A percentile compares a stretch with the other conserved stretches of the same genome.
phyloP scores from a whole-genome alignment of 306 rosid genomes.

The Castanopsis chinensis region DNA sequence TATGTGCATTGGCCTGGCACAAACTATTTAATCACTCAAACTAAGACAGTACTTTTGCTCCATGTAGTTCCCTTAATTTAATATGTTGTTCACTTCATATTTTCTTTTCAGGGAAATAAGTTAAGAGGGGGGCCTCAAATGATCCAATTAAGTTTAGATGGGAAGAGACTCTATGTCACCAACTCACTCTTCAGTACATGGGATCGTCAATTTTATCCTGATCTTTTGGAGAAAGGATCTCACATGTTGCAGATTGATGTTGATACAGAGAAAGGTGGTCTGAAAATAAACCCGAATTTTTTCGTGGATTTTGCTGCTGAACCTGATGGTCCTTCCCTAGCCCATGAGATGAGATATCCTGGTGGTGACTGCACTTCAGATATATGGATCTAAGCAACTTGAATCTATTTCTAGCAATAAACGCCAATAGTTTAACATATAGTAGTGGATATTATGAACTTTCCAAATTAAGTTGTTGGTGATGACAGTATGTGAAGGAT shows the following conservation, averaged over 20 bases:
- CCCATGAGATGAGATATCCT: conserved; percentile 96
- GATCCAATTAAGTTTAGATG: conserved; percentile 91
- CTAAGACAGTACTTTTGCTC: neutral
- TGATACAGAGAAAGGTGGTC: conserved; percentile 72
- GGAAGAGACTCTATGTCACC: conserved; percentile 81
- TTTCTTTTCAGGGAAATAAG: conserved; percentile 53
- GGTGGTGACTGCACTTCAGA: conserved; percentile 98
- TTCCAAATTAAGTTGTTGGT: neutral
- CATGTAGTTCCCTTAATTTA: neutral
- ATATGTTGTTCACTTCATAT: neutral
- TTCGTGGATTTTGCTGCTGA: conserved; percentile 88
- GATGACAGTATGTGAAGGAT: neutral
- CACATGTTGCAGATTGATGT: conserved; percentile 91
- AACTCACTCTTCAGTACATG: conserved; percentile 83
- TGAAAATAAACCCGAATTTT: conserved; percentile 64
- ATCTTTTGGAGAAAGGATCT: conserved; percentile 67
- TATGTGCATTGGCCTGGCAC: no score
- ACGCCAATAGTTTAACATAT: neutral
- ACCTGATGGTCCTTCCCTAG: conserved; percentile 91
- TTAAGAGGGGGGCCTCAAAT: conserved; percentile 94
- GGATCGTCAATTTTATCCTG: conserved; percentile 87
- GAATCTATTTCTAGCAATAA: neutral
- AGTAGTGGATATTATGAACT: neutral
- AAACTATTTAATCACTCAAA: neutral
- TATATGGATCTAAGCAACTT: conserved; percentile 62